Base-by-base conservation (phyloP, 169 alveolate species). In the Plasmodium inui region DNA sequence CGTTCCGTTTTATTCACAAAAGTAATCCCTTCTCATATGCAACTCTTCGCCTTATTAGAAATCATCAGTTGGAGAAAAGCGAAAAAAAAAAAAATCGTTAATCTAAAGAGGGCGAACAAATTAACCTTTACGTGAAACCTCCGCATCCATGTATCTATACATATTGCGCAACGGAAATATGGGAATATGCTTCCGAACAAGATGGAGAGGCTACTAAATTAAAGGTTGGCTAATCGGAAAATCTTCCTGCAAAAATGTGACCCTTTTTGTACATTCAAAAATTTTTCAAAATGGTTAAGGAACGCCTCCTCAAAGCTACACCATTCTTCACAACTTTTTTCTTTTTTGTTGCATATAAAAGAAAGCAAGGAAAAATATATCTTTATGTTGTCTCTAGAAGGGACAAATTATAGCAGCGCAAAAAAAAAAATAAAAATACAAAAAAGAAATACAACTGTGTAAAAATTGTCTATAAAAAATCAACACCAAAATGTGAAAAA, bases 401-500 rank as follows among this genome's bases (percentile, higher is more conserved):
- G 32, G 34, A 26, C 26, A 61, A n/a, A 61, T n/a, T 61, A 26
- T 61, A 61, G 74, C 34, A 61, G 74, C 34, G 37, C 34, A 19
- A 4, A 67, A 67, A 67, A 26, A 67, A 67, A 67, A 67, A 19
- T 0, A 67, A 67, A 67, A 26, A 67, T 22, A 67, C 19, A 22
- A 61, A 19, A 61, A 61, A 22, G 19, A 61, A 67, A 67, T 67
- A 67, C 76, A 67, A 22, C 76, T 67, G 76, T 67, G 76, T 67
- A 67, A 67, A 67, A 67, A 67, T 67, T 67, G 76, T 67, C 76
- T 67, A 67, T 28, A 67, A 67, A 79, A 79, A 41, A 41, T 37
- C 55, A 22, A 79, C 22, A 17, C 28, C 14, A 50, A 41, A 79
- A 79, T 41, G 84, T n/a, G 30, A 44, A 39, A 79, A 79, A 26